Base-by-base conservation (phyloP, 2,329 filamentous ascomycete species). In the Pseudogymnoascus sp. region DNA sequence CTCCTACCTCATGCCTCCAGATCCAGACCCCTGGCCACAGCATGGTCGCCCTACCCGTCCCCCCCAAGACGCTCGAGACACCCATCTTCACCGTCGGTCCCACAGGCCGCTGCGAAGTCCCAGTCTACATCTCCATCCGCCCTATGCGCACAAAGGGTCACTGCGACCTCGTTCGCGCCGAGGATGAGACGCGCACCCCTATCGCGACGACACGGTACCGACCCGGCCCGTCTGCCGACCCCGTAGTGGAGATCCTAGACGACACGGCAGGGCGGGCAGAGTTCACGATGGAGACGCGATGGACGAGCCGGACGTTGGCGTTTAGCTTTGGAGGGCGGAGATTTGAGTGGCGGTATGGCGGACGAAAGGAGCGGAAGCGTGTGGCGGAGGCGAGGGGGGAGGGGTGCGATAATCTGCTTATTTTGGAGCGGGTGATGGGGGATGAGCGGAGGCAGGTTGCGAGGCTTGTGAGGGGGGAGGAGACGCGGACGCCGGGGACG, bases 311-410 rank as follows among this genome's bases (percentile, higher is more conserved):
- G 33, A 73, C 78, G 2, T 74, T 77, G 33, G 68, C 66, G 6
- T 80, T 86, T 66, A 71, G 73, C 41, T 79, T 79, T 8, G 73
- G 79, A 38, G 61, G 62, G 38, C 82, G 81, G 13, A 76, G 72
- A 1, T 84, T 84, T 63, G 75, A 79, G 64, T 87, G 84, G 84
- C 76, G 78, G 10, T 86, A 87, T 69, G 77, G 77, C 13, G 70
- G 72, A n/a, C 73, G 74, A 5, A 70, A 71, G 6, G 80, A 83
- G 75, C 80, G 71, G 69, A 77, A 70, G n/a, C 73, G 74, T 48
- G 60, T 69, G 77, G 77, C n/a, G 70, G 72, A 17, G 73, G 74
- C 5, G 69, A 72, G 5, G 80, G 83, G 75, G 80, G 71, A 69
- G 76, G 71, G n/a, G 72, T 74, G 55, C 55, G 71, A 17, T 71